These are phyloP conservation scores for Rhizopogon sp. DNA, from an alignment of 768 basidiomycete genomes.

Conservation along the genomic window DNA sequence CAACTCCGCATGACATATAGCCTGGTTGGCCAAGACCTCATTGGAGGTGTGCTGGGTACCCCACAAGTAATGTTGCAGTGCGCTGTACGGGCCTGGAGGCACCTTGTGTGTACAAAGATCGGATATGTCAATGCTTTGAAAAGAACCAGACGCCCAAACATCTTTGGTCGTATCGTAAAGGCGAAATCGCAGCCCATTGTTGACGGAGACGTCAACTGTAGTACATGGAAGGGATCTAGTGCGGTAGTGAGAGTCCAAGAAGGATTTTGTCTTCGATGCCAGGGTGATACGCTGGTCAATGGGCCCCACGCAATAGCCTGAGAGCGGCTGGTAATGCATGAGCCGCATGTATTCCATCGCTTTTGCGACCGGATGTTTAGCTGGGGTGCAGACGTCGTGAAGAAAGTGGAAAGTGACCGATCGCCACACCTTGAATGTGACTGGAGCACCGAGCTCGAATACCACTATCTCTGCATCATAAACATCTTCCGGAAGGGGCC, in stretches of 20 bases:
- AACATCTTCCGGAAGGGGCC: constrained; percentile 36
- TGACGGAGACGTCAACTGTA: constrained; percentile 15
- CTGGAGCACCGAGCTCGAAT: constrained; percentile 38
- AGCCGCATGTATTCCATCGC: constrained; percentile 2
- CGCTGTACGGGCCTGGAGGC: constrained; percentile 25
- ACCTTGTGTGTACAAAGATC: constrained; percentile 27
- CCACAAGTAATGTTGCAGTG: constrained; percentile 31
- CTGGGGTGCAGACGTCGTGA: constrained; percentile 25
- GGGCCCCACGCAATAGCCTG: neutral
- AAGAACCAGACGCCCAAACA: constrained; percentile 11
- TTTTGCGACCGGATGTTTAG: neutral
- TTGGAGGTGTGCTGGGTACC: constrained; percentile 36
- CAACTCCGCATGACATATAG: constrained; percentile 31
- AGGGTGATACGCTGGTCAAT: constrained; percentile 25
- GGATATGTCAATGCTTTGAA: constrained; percentile 8
- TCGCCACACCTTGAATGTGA: constrained; percentile 36
- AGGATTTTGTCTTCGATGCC: constrained; percentile 32
- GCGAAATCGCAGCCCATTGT: constrained; percentile 24
- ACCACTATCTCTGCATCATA: constrained; percentile 22
- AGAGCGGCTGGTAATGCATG: neutral
- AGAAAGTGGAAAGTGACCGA: constrained; percentile 31
- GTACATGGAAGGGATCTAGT: constrained; percentile 10
- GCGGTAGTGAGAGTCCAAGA: constrained; percentile 28
- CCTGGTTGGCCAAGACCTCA: constrained; percentile 36
- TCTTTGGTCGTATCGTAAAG: constrained; percentile 19